Percentiles rank a stretch among this genome's conserved stretches.
These are phyloP conservation scores for Phytophthora sp. DNA, from an alignment of 352 stramenopile species.

Conservation along the genomic window DNA sequence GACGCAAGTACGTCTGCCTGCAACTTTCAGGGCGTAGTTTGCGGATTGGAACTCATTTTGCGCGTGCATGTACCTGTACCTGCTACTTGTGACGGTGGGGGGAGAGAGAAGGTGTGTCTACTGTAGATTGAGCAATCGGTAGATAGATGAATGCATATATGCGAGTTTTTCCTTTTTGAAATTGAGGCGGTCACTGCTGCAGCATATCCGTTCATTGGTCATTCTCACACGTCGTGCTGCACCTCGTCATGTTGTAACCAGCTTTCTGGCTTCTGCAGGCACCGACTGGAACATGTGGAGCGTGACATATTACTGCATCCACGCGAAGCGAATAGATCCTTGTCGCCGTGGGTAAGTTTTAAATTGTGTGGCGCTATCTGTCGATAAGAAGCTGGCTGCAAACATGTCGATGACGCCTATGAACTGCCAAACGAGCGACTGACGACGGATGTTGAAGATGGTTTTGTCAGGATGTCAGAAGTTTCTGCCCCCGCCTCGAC, in stretches of 20 bases:
- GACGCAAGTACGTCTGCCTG: too few relatives aligned
- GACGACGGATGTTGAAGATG: conserved; percentile 70
- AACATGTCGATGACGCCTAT: conserved; percentile 59
- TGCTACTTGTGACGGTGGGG: too few relatives aligned
- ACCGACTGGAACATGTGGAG: conserved; percentile 64
- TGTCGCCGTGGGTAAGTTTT: conserved; percentile 57
- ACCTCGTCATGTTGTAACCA: conserved; percentile 61
- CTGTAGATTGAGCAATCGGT: too few relatives aligned
- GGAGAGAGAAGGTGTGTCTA: too few relatives aligned
- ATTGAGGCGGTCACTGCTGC: too few relatives aligned
- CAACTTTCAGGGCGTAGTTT: too few relatives aligned
- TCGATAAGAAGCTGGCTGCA: conserved; percentile 61
- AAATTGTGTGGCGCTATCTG: conserved; percentile 39
- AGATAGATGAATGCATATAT: too few relatives aligned
- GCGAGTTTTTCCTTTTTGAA: conserved; percentile 26
- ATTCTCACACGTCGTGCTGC: conserved; percentile 42
- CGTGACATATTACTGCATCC: conserved; percentile 48
- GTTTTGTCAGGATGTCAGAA: conserved; percentile 70
- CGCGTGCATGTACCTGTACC: too few relatives aligned
- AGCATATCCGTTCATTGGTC: conserved; percentile 13
- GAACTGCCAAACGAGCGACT: conserved; percentile 63
- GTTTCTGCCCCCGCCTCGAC: conserved; percentile 43
- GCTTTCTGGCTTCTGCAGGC: conserved; percentile 42
- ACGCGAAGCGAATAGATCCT: conserved; percentile 65
- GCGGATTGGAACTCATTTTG: too few relatives aligned